These are phyloP conservation scores for Omphalea diandra DNA, from an alignment of 441 rosid species.

Conservation along the genomic window DNA sequence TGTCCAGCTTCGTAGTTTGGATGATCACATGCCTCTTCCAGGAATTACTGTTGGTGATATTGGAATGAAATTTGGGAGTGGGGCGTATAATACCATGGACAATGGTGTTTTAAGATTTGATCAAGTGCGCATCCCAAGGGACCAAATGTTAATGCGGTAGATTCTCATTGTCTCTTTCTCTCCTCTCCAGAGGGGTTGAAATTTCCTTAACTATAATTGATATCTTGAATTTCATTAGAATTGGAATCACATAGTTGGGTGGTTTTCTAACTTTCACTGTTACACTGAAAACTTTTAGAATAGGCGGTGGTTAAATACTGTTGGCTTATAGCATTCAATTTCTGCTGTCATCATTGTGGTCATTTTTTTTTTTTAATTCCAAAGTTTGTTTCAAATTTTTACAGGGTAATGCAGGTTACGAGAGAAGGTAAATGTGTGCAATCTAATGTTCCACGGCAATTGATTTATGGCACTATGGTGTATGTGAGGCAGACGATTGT, in stretches of 20 bases:
- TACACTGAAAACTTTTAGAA: neutral
- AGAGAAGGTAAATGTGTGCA: constrained; percentile 75
- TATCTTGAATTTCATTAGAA: constrained; percentile 9
- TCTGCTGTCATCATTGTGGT: constrained; percentile 4
- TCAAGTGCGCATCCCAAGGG: constrained; percentile 87
- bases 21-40: constrained; percentile 94
- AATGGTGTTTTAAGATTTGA: constrained; percentile 89
- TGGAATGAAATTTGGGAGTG: constrained; percentile 88
- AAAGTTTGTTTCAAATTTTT: constrained; percentile 28
- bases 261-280: neutral
- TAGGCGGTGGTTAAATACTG: neutral
- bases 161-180: constrained; percentile 22
- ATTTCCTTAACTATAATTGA: neutral
- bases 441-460: constrained; percentile 84
- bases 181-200: neutral
- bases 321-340: neutral
- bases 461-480: constrained; percentile 94
- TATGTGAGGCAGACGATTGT: constrained; percentile 82
- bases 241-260: neutral
- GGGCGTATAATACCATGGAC: constrained; percentile 92
- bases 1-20: constrained; percentile 88
- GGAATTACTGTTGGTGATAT: constrained; percentile 90
- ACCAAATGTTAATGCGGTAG: constrained; percentile 94
- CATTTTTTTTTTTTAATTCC: neutral
- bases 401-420: constrained; percentile 84